Base-by-base conservation (phyloP, 1,284 basidiomycete genomes). In the Xanthoconium separans region DNA sequence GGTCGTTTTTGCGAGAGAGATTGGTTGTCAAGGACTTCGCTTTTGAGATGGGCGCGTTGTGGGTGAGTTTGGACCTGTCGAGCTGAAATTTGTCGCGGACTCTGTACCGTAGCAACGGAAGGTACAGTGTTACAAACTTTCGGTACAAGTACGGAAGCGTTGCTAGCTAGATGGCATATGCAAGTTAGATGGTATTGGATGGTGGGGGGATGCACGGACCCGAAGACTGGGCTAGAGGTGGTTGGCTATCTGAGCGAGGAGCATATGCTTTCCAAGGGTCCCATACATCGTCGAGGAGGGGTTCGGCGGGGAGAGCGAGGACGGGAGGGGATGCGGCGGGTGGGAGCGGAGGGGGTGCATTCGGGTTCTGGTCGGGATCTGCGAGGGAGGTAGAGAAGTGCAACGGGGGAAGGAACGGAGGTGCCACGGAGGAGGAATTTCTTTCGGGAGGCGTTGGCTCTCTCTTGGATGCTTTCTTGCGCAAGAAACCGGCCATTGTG, bases 401-500 rank as follows among this genome's bases (percentile, higher is more conserved):
- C 51, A 79, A 58, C 0, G 78, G 77, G n/a, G 78, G 66, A 3
- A 68, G 61, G 24, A 64, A 50, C 4, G 66, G 62, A 27, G 64
- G 58, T 12, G 59, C 53, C 53, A 62, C 54, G 43, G 47, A 44
- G 16, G 42, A 36, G 16, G 18, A 48, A 18, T 63, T 65, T n/a
- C 63, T 65, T 0, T 62, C 68, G 60, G 53, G 43, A 18, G n/a
- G 18, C 31, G 47, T 11, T 6, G 3, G 12, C 37, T 50, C 54
- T 20, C 39, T 61, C 5, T 51, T 2, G 6, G 58, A 58, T 13
- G 44, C 30, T 33, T 78, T 79, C 71, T 72, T 80, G 70, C 77
- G 79, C 66, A 80, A 69, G 69, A 81, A 79, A 64, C 73, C 71
- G 70, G 73, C 79, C 83, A 85, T 74, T 61, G 4, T 12, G 43